Evolutionary conservation across 768 basidiomycete genomes (phyloP).

Genomic region (Lactifluus subvellereus): DNA sequence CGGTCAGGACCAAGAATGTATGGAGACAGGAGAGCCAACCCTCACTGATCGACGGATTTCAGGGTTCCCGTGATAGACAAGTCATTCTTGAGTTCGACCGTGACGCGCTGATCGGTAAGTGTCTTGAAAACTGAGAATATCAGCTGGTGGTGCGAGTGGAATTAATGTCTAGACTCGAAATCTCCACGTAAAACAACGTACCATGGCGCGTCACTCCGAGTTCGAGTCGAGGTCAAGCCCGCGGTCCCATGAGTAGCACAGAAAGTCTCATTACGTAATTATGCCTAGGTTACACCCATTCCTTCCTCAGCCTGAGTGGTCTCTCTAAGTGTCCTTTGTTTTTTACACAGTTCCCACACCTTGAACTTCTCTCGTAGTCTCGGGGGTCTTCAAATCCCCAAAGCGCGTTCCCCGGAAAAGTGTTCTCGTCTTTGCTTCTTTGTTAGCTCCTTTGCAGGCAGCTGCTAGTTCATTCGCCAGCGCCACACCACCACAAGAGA

Average conservation of each 20-base stretch:
- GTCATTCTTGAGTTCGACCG: slow-evolving; percentile 98
- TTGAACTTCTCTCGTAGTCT: not conserved
- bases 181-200: not conserved
- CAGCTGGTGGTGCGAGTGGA: slow-evolving; percentile 42
- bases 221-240: not conserved
- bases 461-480: no score
- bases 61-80: slow-evolving; percentile 91
- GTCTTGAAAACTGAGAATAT: slow-evolving; percentile 99
- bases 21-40: slow-evolving; percentile 29
- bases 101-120: slow-evolving; percentile 93
- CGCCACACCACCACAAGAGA: no score
- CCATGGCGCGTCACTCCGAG: slow-evolving; percentile 11
- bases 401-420: not conserved
- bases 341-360: no score
- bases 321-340: no score
- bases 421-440: no score
- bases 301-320: no score
- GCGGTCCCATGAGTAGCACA: no score
- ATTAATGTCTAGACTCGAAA: not conserved
- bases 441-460: no score
- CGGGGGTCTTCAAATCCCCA: not conserved
- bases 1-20: not conserved
- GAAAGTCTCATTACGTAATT: not conserved
- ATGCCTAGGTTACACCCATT: no score
- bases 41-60: slow-evolving; percentile 95